These are phyloP conservation scores for Tetrastigma voinierianum DNA, from an alignment of 164 flowering plant species.

Conservation along the genomic window DNA sequence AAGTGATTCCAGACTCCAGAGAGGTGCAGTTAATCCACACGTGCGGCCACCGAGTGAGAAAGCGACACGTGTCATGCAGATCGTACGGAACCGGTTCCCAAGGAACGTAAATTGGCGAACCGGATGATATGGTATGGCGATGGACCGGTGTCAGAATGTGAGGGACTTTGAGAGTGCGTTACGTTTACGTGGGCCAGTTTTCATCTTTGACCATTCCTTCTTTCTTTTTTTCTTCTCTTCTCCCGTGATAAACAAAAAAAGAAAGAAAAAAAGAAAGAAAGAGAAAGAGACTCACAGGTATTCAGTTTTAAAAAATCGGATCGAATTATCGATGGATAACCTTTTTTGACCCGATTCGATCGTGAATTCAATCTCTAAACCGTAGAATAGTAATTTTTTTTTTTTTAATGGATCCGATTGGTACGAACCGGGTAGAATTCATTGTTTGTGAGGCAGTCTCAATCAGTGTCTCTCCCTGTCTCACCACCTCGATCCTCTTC, in stretches of 20 bases:
- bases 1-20: neutral
- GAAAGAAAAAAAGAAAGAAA: too few relatives aligned
- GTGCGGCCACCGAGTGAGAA: neutral
- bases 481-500: slow-evolving; percentile 12
- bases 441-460: neutral
- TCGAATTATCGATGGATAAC: too few relatives aligned
- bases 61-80: neutral
- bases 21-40: slow-evolving; percentile 1
- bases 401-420: too few relatives aligned
- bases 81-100: neutral
- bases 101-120: neutral
- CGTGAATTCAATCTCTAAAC: too few relatives aligned
- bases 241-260: neutral
- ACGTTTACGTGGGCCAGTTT: neutral
- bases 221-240: neutral
- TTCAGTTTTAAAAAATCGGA: too few relatives aligned
- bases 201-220: neutral
- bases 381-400: too few relatives aligned
- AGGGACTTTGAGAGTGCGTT: neutral
- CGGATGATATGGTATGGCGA: neutral
- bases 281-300: too few relatives aligned
- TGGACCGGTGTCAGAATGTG: neutral
- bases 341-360: too few relatives aligned
- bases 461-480: too few relatives aligned
- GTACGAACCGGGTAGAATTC: too few relatives aligned